Evolutionary conservation across 169 alveolate species (phyloP).

Genomic region (Plasmodium inui): DNA sequence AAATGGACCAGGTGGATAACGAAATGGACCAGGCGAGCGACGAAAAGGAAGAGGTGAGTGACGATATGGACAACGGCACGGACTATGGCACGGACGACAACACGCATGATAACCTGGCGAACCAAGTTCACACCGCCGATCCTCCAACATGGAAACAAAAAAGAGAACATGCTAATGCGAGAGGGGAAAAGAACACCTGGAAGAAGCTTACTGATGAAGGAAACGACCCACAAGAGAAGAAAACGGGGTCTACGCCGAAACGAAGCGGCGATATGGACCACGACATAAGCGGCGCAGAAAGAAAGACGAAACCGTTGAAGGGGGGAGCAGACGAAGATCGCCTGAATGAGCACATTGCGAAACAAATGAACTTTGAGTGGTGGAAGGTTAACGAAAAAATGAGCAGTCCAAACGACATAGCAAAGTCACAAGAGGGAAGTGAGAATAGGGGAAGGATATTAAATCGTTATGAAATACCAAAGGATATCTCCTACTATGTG

Average conservation of each 20-base stretch:
- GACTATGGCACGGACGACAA: neutral
- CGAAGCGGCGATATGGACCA: neutral
- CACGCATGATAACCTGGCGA: neutral
- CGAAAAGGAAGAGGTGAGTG: neutral
- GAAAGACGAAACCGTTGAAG: neutral
- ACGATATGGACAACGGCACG: neutral
- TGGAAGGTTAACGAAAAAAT: conserved; percentile 19
- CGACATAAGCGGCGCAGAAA: neutral
- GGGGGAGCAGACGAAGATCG: conserved; percentile 5
- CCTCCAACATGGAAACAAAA: neutral
- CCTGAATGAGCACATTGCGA: conserved; percentile 39
- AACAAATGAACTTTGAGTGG: conserved; percentile 67
- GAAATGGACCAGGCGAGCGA: conserved; percentile 1
- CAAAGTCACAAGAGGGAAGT: neutral
- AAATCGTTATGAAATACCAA: conserved; percentile 71
- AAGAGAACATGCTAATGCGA: neutral
- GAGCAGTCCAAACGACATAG: neutral
- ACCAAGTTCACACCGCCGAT: neutral
- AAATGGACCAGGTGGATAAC: conserved; percentile 1
- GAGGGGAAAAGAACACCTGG: neutral
- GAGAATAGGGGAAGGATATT: conserved; percentile 16
- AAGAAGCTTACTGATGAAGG: neutral
- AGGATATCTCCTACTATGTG: conserved; percentile 67
- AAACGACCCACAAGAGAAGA: neutral
- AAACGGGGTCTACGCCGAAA: neutral